Evolutionary conservation across 306 rosid species (phyloP), one percentile per base, ranked within the genome.

Genomic region (Rosa chinensis): DNA sequence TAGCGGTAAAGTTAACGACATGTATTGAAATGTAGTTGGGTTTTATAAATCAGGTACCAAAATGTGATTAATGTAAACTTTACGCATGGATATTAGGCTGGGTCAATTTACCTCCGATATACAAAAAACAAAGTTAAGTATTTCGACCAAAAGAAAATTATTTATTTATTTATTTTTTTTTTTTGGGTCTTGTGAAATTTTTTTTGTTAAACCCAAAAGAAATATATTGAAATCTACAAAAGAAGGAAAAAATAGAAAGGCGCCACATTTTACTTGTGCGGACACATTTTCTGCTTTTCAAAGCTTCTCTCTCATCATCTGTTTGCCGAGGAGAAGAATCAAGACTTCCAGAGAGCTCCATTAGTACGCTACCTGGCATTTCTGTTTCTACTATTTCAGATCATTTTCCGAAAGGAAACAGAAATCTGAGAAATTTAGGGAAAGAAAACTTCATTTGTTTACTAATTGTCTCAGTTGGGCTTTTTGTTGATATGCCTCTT

Each of bases 261-360:
- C 35, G 66, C 70, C 70, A 64, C 70, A 44, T 25, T 64, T 16
- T 32, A 35, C 43, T 64, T 64, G 10, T 64, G 10, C 14, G 18
- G 40, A 25, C 28, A 25, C 70, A n/a, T 64, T 13, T 35, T 5
- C n/a, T 0, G 2, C 43, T 64, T 13, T 35, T 5, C 28, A 3
- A 28, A 64, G 70, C 35, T 64, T 64, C 10, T 64, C 70, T 64
- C 39, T 61, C 70, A 64, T 64, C 6, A 64, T 64, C 70, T 6
- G n/a, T 64, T 35, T 35, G 44, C 43, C n/a, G 5, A 14, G 44
- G 14, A 5, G 42, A 16, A 64, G 70, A 35, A 64, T 37, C 44
- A 35, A 64, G 70, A 14, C 42, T 2, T 17, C 6, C 1, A 14
- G n/a, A 35, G 44, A 32, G 7, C 10, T 35, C n/a, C 70, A 64